Evolutionary conservation across 1,139 yeast genomes (phyloP), one percentile per base, ranked within the genome.

Genomic region (Blastobotrys malaysiensis): DNA sequence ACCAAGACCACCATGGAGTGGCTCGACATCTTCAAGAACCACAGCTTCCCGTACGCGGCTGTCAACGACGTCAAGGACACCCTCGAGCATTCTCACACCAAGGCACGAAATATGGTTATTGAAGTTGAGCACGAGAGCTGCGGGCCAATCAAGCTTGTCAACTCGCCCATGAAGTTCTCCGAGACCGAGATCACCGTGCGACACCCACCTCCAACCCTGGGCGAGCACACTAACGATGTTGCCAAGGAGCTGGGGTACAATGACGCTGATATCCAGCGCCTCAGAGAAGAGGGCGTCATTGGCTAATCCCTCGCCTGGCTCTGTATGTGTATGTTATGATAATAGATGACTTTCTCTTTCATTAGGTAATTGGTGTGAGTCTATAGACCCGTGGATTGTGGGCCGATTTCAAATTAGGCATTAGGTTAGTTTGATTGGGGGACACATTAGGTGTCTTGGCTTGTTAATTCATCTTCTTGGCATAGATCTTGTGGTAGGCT

Each of bases 151-250:
- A 70, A 69, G 57, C 58, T 74, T 53, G 73, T 74, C 20, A 69
- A 70, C 51, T 64, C 70, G 6, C 77, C 77, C 1, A 73, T 74
- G 46, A 73, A 73, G 59, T 73, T 58, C 59, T 65, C 70, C 36
- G 63, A 65, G 47, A 80, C 64, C 60, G 72, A 63, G 56, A 70
- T 71, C 19, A 52, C 39, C 68, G 72, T 60, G 69, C 72, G 63
- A 71, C 67, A 61, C 55, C 76, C 63, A 65, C 78, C 70, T 69
- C 84, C 67, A 69, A 66, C 63, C 61, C 70, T 61, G 48, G 73
- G 73, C 9, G 67, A 70, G 58, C 73, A 70, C 54, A 69, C 72
- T 1, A 51, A 26, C 13, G 69, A 68, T 52, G 62, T 70, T 1
- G 48, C 43, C 2, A 61, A 60, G n/a, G 61, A 57, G 45, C 61